These are phyloP conservation scores for Gentiana straminea DNA, from an alignment of 257 asterid species.

Conservation along the genomic window DNA sequence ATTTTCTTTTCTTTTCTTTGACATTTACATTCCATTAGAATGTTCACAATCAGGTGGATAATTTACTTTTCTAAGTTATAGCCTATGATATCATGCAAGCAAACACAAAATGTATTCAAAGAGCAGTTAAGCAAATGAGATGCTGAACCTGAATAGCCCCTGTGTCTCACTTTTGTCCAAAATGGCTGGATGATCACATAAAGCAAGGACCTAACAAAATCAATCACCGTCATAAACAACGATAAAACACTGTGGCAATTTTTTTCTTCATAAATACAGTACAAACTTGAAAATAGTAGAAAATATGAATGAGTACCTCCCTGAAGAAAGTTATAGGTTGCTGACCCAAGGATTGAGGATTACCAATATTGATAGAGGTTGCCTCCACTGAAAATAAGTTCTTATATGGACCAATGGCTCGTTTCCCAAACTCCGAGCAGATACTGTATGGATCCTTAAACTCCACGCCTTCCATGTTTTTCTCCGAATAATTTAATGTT, in stretches of 20 bases:
- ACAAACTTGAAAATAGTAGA: not conserved
- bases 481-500: too few relatives aligned
- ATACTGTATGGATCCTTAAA: too few relatives aligned
- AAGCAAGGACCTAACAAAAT: slow-evolving; percentile 71
- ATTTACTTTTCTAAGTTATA: too few relatives aligned
- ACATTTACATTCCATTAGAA: too few relatives aligned
- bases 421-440: too few relatives aligned
- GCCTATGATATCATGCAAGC: too few relatives aligned
- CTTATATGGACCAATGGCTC: too few relatives aligned
- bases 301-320: slow-evolving; percentile 47
- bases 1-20: too few relatives aligned
- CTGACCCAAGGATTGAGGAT: slow-evolving; percentile 93
- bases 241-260: not conserved
- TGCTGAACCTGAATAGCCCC: slow-evolving; percentile 68
- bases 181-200: slow-evolving; percentile 86
- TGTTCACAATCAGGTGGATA: too few relatives aligned
- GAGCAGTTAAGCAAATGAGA: not conserved
- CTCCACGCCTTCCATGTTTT: too few relatives aligned
- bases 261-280: too few relatives aligned
- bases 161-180: slow-evolving; percentile 87
- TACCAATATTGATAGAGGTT: slow-evolving; percentile 93
- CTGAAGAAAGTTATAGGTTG: slow-evolving; percentile 93
- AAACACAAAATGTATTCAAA: not conserved
- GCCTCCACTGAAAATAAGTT: too few relatives aligned
- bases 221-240: slow-evolving; percentile 8